These are phyloP conservation scores for Pichia sp. DNA, from an alignment of 1,139 yeast species.

Conservation along the genomic window DNA sequence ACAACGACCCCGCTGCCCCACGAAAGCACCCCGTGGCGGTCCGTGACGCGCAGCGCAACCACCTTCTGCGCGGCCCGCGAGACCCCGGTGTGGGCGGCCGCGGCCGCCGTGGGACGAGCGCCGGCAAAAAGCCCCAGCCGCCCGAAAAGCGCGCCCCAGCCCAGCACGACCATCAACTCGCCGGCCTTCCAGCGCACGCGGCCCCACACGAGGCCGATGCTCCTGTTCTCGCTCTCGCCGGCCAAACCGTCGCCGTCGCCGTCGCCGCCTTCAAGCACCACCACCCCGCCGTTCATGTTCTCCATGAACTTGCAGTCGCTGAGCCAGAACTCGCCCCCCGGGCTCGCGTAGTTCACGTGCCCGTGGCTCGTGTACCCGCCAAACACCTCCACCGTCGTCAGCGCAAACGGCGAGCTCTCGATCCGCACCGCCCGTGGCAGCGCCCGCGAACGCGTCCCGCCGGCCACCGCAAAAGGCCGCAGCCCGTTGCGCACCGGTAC, in stretches of 20 bases:
- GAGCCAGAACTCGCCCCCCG: slow-evolving; percentile 34
- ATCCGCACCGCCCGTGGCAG: slow-evolving; percentile 29
- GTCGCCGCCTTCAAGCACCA: slow-evolving; percentile 18
- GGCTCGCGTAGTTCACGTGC: slow-evolving; percentile 36
- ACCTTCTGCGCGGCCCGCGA: background rate
- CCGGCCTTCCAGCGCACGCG: slow-evolving; percentile 53
- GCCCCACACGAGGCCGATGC: slow-evolving; percentile 55
- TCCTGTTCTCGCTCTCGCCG: slow-evolving; percentile 8
- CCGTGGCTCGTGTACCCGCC: slow-evolving; percentile 46
- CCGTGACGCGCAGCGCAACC: slow-evolving; percentile 27
- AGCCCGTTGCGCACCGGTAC: slow-evolving; percentile 2
- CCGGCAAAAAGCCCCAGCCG: background rate
- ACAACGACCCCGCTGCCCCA: slow-evolving; percentile 50
- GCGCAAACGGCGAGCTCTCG: slow-evolving; percentile 51
- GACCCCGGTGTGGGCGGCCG: background rate
- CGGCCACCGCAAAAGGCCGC: background rate
- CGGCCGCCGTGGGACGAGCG: background rate
- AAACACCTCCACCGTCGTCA: slow-evolving; percentile 56
- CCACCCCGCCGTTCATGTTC: slow-evolving; percentile 63
- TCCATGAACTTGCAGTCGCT: slow-evolving; percentile 57
- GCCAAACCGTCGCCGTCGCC: background rate
- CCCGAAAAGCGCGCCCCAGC: slow-evolving; percentile 39
- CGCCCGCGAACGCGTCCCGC: background rate
- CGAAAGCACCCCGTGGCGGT: slow-evolving; percentile 24
- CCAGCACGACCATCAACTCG: slow-evolving; percentile 45